These are phyloP conservation scores for Delonix regia DNA, from an alignment of 306 rosid genomes.

Conservation along the genomic window DNA sequence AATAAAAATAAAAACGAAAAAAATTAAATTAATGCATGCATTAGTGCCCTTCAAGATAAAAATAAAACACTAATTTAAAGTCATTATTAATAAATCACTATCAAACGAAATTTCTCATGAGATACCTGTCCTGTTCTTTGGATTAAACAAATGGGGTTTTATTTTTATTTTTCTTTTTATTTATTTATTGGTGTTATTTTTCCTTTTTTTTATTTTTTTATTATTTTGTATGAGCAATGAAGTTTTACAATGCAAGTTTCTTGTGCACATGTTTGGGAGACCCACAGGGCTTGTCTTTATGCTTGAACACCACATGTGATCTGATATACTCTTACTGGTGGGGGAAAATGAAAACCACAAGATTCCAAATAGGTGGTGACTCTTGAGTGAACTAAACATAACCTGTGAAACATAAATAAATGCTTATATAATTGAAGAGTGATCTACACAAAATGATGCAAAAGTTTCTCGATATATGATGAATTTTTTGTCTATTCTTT, in stretches of 20 bases:
- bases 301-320: slow-evolving; percentile 21
- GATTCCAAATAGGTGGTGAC: not conserved
- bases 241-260: not conserved
- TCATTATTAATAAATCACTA: not conserved
- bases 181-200: too few relatives aligned
- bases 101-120: not conserved
- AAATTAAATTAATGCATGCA: not conserved
- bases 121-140: too few relatives aligned
- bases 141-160: too few relatives aligned
- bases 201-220: too few relatives aligned
- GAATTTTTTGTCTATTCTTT: too few relatives aligned
- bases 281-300: slow-evolving; percentile 40
- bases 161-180: too few relatives aligned
- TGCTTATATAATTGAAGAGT: too few relatives aligned
- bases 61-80: not conserved
- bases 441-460: not conserved
- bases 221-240: not conserved
- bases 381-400: not conserved
- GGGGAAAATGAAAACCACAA: not conserved
- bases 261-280: slow-evolving; percentile 39
- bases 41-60: not conserved
- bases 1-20: not conserved
- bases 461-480: too few relatives aligned
- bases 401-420: not conserved
- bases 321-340: not conserved